phyloP scores from a whole-genome alignment of 2,329 filamentous ascomycete species.

The Fusarium illudens region DNA sequence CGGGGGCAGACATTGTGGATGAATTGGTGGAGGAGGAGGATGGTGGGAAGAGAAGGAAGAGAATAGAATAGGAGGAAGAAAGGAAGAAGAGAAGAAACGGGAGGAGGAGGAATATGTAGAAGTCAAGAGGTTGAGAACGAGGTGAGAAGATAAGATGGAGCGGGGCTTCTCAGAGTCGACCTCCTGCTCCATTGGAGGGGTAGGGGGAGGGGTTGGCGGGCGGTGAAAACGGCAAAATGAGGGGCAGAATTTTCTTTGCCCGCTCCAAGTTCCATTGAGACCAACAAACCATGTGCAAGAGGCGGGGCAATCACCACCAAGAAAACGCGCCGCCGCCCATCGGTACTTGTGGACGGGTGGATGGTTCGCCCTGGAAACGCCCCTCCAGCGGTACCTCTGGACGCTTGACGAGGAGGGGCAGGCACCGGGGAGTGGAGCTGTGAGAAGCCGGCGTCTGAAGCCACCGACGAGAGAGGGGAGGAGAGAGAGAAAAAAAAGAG shows the following conservation, averaged over 20 bases:
- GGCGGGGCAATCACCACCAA: slow-evolving; percentile 26
- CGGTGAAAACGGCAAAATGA: slow-evolving; percentile 43
- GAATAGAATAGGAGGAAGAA: slow-evolving; percentile 28
- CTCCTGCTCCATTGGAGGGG: slow-evolving; percentile 24
- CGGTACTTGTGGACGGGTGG: slow-evolving; percentile 25
- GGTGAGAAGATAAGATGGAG: slow-evolving; percentile 36
- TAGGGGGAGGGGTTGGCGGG: slow-evolving; percentile 29
- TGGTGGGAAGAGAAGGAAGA: slow-evolving; percentile 37
- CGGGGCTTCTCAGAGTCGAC: slow-evolving; percentile 30
- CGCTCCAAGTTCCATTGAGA: too few relatives aligned
- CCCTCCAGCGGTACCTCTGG: slow-evolving; percentile 5
- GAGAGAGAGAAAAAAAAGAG: slow-evolving; percentile 13
- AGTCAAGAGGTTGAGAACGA: slow-evolving; percentile 24
- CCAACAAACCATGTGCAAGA: slow-evolving; percentile 5
- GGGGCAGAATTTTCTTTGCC: slow-evolving; percentile 43
- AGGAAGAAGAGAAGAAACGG: slow-evolving; percentile 18
- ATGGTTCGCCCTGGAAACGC: slow-evolving; percentile 14
- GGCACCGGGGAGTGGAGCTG: slow-evolving; percentile 27
- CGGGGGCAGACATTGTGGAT: slow-evolving; percentile 75
- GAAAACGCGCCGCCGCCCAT: slow-evolving; percentile 3
- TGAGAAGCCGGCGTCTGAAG: slow-evolving; percentile 21
- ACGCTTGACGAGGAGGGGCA: background rate
- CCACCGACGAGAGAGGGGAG: slow-evolving; percentile 19
- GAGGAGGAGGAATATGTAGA: slow-evolving; percentile 36
- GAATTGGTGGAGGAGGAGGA: slow-evolving; percentile 39